These are phyloP conservation scores for Globisporangium polare DNA, from an alignment of 352 stramenopile species.

Conservation along the genomic window DNA sequence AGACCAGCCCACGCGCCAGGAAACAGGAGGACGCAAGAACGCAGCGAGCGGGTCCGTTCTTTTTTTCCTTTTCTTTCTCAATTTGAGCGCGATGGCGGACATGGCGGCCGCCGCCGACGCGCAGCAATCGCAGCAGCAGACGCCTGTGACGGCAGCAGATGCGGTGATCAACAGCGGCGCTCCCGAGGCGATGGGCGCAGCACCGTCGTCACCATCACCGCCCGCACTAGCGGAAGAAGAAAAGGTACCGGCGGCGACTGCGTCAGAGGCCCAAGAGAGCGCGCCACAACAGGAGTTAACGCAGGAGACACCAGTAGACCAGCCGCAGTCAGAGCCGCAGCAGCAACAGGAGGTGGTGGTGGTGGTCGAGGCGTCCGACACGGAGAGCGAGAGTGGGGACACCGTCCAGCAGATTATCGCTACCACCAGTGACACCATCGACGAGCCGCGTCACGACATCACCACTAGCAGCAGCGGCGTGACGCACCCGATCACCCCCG, in stretches of 20 bases:
- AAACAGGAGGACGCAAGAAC: no score
- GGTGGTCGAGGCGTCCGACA: background rate
- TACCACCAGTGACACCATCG: background rate
- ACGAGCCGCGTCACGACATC: background rate
- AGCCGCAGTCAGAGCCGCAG: background rate
- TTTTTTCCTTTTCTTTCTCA: background rate
- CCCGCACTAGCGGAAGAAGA: background rate
- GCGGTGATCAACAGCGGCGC: background rate
- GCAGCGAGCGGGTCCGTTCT: background rate
- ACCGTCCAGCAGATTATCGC: background rate
- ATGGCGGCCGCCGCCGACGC: background rate
- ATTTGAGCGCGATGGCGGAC: background rate
- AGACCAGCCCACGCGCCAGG: background rate
- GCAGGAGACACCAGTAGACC: background rate
- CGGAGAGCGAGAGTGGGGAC: background rate
- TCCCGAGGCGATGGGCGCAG: background rate
- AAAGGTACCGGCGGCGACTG: no score
- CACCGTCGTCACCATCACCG: background rate
- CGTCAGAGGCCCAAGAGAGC: background rate
- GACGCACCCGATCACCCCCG: background rate
- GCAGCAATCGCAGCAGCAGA: background rate
- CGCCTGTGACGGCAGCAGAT: background rate
- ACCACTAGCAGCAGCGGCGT: background rate
- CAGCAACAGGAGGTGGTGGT: background rate
- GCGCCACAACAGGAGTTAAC: background rate